A percentile compares a stretch with the other conserved stretches of the same genome.
Evolutionary conservation across 768 basidiomycete species (phyloP).

Genomic region (Dacryopinax spathularia): DNA sequence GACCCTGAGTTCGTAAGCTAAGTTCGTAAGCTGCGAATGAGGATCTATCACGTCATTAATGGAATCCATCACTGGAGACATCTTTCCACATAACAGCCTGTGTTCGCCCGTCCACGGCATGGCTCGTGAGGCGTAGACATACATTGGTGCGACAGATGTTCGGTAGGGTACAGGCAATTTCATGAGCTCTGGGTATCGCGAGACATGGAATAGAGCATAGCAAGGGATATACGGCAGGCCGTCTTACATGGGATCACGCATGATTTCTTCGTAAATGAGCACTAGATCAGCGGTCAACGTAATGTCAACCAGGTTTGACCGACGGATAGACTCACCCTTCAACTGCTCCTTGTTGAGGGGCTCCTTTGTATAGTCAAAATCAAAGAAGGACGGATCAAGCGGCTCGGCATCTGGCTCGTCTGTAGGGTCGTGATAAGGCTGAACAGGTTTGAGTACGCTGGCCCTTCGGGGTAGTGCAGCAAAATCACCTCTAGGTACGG

Average conservation of each 20-base stretch:
- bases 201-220: background rate
- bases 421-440: conserved; percentile 70
- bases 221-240: background rate
- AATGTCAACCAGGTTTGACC: conserved; percentile 5
- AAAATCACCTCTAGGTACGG: conserved; percentile 64
- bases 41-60: no score
- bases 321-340: background rate
- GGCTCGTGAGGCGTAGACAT: background rate
- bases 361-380: conserved; percentile 59
- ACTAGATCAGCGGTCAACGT: conserved; percentile 45
- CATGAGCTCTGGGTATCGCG: background rate
- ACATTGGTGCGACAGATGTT: background rate
- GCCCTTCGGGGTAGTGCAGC: background rate
- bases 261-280: conserved; percentile 88
- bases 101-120: no score
- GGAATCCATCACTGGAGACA: no score
- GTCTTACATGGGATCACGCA: conserved; percentile 22
- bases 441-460: conserved; percentile 2
- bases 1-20: no score
- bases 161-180: background rate
- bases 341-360: conserved; percentile 22
- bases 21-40: no score
- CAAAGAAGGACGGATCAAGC: conserved; percentile 92
- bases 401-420: conserved; percentile 94
- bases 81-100: no score